Evolutionary conservation across 345 rosid species (phyloP).

Genomic region (Ceriops zippeliana): DNA sequence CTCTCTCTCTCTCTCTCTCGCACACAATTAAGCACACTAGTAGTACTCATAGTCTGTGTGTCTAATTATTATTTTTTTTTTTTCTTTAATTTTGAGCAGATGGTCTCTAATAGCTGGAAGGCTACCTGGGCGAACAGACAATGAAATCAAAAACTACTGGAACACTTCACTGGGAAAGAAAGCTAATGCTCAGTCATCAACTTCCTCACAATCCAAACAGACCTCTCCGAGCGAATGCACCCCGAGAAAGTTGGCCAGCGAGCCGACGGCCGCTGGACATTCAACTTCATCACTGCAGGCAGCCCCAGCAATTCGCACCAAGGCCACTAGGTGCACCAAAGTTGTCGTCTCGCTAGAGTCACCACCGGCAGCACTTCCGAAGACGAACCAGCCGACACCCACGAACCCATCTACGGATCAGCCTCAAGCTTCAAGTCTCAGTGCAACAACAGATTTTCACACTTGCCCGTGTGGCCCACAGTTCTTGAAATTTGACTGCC

Average conservation of each 20-base stretch:
- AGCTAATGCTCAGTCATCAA: slow-evolving; percentile 17
- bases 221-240: neutral
- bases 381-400: neutral
- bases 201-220: neutral
- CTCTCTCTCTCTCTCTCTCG: neutral
- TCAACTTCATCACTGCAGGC: neutral
- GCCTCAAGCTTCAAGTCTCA: neutral
- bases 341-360: slow-evolving; percentile 14
- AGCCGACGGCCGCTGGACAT: too few species aligned
- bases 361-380: neutral
- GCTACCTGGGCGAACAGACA: slow-evolving; percentile 66
- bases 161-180: slow-evolving; percentile 49
- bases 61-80: too few species aligned
- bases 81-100: slow-evolving; percentile 20
- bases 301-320: slow-evolving; percentile 30
- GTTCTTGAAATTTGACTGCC: slow-evolving; percentile 20
- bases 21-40: too few species aligned
- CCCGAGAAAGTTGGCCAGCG: slow-evolving; percentile 1
- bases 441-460: neutral
- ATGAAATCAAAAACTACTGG: slow-evolving; percentile 69
- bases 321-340: slow-evolving; percentile 30
- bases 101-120: slow-evolving; percentile 66
- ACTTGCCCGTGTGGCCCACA: neutral
- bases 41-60: too few species aligned
- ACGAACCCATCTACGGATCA: neutral